Base-by-base conservation (phyloP, 208 protist genomes). In the Acanthamoeba royreba region DNA sequence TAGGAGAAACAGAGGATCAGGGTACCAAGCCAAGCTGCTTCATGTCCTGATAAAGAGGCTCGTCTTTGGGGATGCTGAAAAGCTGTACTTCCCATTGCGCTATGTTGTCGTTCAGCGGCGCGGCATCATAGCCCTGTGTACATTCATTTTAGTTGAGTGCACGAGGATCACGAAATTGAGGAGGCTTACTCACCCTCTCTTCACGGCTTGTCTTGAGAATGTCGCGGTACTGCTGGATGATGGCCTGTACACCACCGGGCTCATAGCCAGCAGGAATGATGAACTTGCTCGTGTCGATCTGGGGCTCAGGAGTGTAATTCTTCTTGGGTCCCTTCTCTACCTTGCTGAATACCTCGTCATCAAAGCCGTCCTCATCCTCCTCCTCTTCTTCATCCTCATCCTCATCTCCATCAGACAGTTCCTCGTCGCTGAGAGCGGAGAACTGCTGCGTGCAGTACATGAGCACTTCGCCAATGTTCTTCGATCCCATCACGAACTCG, bases 201-300 rank as follows among this genome's bases (percentile, higher is more conserved):
- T 81, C 69, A 38, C 69, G 69, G 69, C 40, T 46, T 19, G 69
- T 81, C 69, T 81, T 81, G 31, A 81, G 69, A 38, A 81, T 81
- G 31, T 81, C 69, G 69, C 69, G 69, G 40, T 81, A 81, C 69
- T 81, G 38, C 69, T 81, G 69, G 40, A 81, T 33, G 40, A 81
- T 81, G 69, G 69, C 69, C 40, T 81, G 69, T 0, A 81, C 69
- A 25, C 69, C 40, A 19, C 7, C 22, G 69, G 38, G 31, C 69
- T 81, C 69, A 38, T 81, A 81, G 69, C 69, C 69, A 5, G 69
- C 69, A 45, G 69, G 69, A 22, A 81, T 81, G 69, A 47, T 40
- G 69, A 81, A 81, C 69, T 81, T 81, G 69, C 69, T 81, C 33
- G 69, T 81, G 69, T 81, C 69, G 31, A 81, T 81, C 69, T 81